A percentile compares a stretch with the other conserved stretches of the same genome.
Conservation (phyloP, 805 yeast species). For the Dipodascopsis tothii region DNA sequence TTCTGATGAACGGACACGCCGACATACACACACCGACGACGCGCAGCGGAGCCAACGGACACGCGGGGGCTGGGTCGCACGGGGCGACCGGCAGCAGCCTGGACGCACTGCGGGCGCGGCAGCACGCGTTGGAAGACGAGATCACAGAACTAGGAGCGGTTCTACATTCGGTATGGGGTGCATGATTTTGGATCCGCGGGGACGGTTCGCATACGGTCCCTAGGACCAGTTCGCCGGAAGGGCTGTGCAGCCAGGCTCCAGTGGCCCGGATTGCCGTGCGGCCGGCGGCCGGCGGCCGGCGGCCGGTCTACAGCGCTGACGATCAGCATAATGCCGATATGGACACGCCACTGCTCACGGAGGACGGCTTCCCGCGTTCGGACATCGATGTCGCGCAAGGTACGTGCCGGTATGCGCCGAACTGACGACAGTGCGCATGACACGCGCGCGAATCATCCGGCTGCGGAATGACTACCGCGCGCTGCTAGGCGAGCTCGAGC, state of each 20-base stretch:
- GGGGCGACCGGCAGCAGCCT: no score
- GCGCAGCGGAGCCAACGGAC: no score
- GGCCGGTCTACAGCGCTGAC: conserved; percentile 1
- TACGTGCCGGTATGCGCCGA: conserved; percentile 1
- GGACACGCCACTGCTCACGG: conserved; percentile 55
- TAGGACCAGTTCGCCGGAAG: not conserved
- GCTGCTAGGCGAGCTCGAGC: conserved; percentile 43
- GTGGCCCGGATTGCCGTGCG: not conserved
- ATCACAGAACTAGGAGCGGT: conserved; percentile 10
- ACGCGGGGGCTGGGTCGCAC: no score
- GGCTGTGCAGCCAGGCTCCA: not conserved
- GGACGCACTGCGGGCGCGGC: no score
- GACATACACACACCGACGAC: no score
- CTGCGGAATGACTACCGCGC: conserved; percentile 60
- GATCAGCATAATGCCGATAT: conserved; percentile 46
- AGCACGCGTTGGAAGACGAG: conserved; percentile 13
- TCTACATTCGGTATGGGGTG: conserved; percentile 9
- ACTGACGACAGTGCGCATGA: conserved; percentile 39
- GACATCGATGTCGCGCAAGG: conserved; percentile 71
- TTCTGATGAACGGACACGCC: no score
- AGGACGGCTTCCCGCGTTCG: conserved; percentile 77
- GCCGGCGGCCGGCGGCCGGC: not conserved
- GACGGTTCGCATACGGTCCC: not conserved
- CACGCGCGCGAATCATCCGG: conserved; percentile 58
- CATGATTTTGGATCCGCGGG: not conserved